phyloP scores from a whole-genome alignment of 345 rosid species.

The Carallia brachiata region DNA sequence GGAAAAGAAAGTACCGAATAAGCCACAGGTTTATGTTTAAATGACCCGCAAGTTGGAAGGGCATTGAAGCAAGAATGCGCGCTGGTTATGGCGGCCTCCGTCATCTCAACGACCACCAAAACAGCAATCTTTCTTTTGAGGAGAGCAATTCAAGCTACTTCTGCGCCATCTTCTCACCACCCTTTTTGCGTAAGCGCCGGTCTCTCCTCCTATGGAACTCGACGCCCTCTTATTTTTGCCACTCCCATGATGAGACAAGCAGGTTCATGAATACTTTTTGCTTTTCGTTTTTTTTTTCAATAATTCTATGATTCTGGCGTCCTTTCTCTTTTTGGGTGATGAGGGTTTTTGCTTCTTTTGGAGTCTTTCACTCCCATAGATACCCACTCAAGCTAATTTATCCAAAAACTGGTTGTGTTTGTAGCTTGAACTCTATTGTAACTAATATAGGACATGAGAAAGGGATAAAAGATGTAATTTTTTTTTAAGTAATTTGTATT shows the following conservation, averaged over 20 bases:
- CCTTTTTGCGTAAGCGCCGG: conserved; percentile 19
- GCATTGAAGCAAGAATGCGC: neutral
- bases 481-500: no score
- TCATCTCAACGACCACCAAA: conserved; percentile 17
- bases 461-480: no score
- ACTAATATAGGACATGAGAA: no score
- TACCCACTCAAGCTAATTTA: conserved; percentile 11
- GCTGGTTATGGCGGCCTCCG: conserved; percentile 39
- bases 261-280: conserved; percentile 32
- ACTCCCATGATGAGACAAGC: conserved; percentile 30
- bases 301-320: neutral
- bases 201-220: conserved; percentile 24
- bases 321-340: neutral
- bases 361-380: conserved; percentile 7
- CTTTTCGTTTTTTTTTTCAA: neutral
- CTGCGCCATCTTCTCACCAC: conserved; percentile 37
- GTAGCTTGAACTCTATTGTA: no score
- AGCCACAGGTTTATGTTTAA: no score
- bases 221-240: conserved; percentile 11
- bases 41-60: no score
- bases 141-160: conserved; percentile 41
- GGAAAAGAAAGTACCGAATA: no score
- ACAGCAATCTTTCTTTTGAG: conserved; percentile 41
- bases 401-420: no score
- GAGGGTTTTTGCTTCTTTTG: neutral